Evolutionary conservation across 306 rosid genomes (phyloP).

Genomic region (Quillaja saponaria): DNA sequence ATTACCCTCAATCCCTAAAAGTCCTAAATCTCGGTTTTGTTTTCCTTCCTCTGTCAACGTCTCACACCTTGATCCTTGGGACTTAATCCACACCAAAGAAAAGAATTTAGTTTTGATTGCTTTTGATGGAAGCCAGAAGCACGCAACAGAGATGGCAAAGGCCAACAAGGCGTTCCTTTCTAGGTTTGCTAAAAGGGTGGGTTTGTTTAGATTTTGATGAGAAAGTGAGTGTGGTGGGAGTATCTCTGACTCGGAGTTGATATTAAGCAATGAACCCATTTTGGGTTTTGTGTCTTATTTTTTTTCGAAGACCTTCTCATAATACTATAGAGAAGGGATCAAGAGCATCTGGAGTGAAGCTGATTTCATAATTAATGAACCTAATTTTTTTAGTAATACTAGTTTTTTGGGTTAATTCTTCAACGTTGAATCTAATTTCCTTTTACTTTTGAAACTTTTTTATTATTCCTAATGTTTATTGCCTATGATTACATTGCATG

Average conservation of each 20-base stretch:
- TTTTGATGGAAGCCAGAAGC: constrained; percentile 90
- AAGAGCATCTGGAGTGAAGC: no score
- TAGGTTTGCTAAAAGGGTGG: constrained; percentile 61
- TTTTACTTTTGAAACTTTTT: no score
- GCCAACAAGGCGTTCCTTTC: constrained; percentile 71
- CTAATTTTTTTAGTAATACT: no score
- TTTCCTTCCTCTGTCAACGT: constrained; percentile 47
- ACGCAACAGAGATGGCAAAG: constrained; percentile 87
- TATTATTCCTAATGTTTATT: no score
- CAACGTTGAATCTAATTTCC: no score
- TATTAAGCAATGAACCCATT: constrained; percentile 79
- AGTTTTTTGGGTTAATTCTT: no score
- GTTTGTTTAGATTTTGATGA: constrained; percentile 63
- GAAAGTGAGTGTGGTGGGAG: constrained; percentile 54
- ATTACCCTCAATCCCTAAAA: no score
- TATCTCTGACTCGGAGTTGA: constrained; percentile 73
- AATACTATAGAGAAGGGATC: no score
- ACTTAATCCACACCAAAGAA: not conserved
- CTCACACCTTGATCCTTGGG: constrained; percentile 23
- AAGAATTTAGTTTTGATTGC: constrained; percentile 48
- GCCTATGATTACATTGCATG: no score
- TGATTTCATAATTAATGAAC: no score
- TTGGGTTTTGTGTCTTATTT: constrained; percentile 81
- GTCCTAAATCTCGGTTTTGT: no score
- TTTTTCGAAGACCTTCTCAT: no score